Evolutionary conservation across 495 filamentous ascomycete genomes (phyloP).

Genomic region (Aspergillus ostianus): DNA sequence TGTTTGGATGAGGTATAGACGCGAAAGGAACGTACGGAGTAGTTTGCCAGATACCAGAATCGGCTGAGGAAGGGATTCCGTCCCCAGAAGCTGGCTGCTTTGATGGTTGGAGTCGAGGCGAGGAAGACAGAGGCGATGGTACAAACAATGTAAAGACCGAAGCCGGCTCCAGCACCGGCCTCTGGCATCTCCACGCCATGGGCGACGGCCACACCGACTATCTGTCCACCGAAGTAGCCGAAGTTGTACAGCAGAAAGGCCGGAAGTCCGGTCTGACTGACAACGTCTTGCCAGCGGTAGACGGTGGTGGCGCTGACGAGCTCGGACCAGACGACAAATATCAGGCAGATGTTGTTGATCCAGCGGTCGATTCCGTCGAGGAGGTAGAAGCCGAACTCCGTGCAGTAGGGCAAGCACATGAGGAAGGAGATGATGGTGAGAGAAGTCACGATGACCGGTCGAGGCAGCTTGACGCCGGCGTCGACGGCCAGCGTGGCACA

Average conservation of each 20-base stretch:
- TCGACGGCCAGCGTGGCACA: constrained; percentile 25
- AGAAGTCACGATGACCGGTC: constrained; percentile 23
- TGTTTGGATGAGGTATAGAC: background rate
- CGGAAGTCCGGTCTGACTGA: constrained; percentile 26
- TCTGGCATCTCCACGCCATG: constrained; percentile 25
- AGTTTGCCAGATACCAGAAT: constrained; percentile 26
- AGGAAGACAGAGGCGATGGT: constrained; percentile 14
- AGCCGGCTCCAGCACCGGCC: constrained; percentile 29
- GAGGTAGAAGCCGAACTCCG: constrained; percentile 27
- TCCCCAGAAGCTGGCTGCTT: constrained; percentile 32
- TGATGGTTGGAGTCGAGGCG: constrained; percentile 20
- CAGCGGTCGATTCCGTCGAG: constrained; percentile 28
- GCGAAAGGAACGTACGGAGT: constrained; percentile 17
- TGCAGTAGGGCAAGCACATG: constrained; percentile 28
- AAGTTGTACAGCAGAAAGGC: constrained; percentile 33
- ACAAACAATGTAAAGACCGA: constrained; percentile 27
- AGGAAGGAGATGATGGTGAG: constrained; percentile 27
- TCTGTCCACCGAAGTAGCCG: constrained; percentile 35
- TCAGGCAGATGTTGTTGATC: constrained; percentile 28
- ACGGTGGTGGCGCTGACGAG: constrained; percentile 24
- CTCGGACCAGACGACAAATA: constrained; percentile 29
- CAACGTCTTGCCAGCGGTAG: constrained; percentile 32
- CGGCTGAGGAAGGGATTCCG: constrained; percentile 19
- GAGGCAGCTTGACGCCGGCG: constrained; percentile 19
- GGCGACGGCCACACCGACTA: constrained; percentile 32